Percentiles rank a stretch among this genome's conserved stretches.
Conservation (phyloP, 1,139 yeast genomes). For the Pichia sp. region DNA sequence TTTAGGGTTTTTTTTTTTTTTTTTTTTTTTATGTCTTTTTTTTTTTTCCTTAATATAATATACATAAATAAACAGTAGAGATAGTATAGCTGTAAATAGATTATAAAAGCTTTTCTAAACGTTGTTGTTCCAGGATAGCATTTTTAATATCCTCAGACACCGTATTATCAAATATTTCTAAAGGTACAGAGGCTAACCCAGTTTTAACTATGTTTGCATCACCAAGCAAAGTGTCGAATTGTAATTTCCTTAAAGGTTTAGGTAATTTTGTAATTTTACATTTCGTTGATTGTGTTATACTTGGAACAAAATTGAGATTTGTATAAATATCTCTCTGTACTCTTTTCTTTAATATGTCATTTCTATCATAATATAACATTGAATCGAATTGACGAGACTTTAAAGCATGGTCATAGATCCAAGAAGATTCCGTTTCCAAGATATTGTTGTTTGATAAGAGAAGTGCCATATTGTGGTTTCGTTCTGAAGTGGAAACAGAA, state of each 20-base stretch:
- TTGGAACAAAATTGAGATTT: conserved; percentile 67
- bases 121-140: conserved; percentile 64
- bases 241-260: conserved; percentile 25
- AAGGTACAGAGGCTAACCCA: conserved; percentile 56
- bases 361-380: conserved; percentile 53
- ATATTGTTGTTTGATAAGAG: conserved; percentile 7
- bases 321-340: conserved; percentile 67
- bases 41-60: background rate
- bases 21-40: too few species aligned
- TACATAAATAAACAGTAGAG: background rate
- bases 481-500: conserved; percentile 8
- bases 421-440: conserved; percentile 30
- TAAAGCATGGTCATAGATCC: conserved; percentile 82
- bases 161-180: conserved; percentile 49
- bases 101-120: conserved; percentile 36
- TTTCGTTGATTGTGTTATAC: conserved; percentile 63
- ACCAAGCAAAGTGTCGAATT: conserved; percentile 47
- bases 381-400: conserved; percentile 68
- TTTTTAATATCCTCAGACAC: conserved; percentile 49
- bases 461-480: conserved; percentile 14
- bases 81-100: background rate
- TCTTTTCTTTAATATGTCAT: conserved; percentile 51
- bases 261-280: conserved; percentile 31
- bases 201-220: conserved; percentile 43
- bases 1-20: too few species aligned